Evolutionary conservation across 306 rosid species (phyloP).

Genomic region (Vicia villosa): DNA sequence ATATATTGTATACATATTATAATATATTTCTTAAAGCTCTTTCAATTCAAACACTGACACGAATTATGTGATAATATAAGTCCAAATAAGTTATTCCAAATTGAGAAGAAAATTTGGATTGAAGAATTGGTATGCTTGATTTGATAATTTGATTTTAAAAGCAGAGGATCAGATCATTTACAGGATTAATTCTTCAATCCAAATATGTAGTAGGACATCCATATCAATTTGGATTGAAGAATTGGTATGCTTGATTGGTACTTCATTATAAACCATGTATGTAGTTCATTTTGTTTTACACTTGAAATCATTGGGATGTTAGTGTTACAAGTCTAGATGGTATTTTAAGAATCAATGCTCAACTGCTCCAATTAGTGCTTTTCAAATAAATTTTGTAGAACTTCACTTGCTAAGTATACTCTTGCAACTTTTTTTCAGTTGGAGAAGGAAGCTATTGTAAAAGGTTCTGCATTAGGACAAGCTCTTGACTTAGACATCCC

Average conservation of each 20-base stretch:
- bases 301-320: constrained; percentile 13
- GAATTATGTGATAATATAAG: too few species aligned
- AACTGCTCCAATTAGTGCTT: constrained; percentile 6
- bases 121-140: too few species aligned
- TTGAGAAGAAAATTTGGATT: too few species aligned
- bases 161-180: not conserved
- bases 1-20: too few species aligned
- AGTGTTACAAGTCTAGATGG: constrained; percentile 4
- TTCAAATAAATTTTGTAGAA: constrained; percentile 18
- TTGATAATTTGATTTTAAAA: not conserved
- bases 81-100: too few species aligned
- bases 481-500: constrained; percentile 87
- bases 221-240: too few species aligned
- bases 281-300: constrained; percentile 7
- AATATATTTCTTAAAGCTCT: too few species aligned
- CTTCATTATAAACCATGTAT: constrained; percentile 2
- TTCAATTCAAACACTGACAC: too few species aligned
- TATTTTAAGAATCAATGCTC: constrained; percentile 33
- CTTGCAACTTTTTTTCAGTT: constrained; percentile 56
- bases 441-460: constrained; percentile 86
- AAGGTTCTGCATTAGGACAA: constrained; percentile 74
- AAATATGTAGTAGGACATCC: too few species aligned
- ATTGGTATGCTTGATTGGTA: too few species aligned
- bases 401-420: constrained; percentile 28
- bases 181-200: too few species aligned